Evolutionary conservation across 345 rosid genomes (phyloP), one percentile per base, ranked within the genome.

Genomic region (Salix udensis): DNA sequence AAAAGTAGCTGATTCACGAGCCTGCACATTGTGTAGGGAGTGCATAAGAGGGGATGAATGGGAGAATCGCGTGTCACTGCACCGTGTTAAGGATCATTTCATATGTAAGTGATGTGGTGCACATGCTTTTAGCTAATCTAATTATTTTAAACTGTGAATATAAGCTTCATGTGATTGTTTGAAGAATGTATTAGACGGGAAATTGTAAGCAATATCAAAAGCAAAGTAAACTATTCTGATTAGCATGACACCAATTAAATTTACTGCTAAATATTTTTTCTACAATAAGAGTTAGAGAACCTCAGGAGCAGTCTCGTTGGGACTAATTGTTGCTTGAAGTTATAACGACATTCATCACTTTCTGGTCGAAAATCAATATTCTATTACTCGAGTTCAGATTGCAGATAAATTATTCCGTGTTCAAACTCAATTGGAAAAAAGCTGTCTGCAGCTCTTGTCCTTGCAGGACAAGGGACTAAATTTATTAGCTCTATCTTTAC

Each of bases 1-100:
- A 75, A 92, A 77, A 13, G 97, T 93, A 71, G 95, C 92, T 36
- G 79, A 84, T 40, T 91, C 98, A 6, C 90, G 98, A 67, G 82
- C 86, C 2, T 96, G 99, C 85, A 92, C 98, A 1, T 85, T 96
- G 74, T 93, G 99, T 78, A 88, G 97, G 77, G 94, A 92, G 81
- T 93, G 99, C 85, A 62, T 93, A 75, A 88, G 92, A 84, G 90
- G 77, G 64, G 89, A 84, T 37, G 85, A 80, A n/a, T 89, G 91
- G 94, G 88, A 86, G 73, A 82, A 86, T 36, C 86, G 87, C 14
- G 88, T 93, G 82, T 85, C 88, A 21, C 68, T 96, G 31, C 89
- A 79, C 7, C 92, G 97, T 48, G 89, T 89, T 74, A 93, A 81
- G 82, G 85, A 89, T 84, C 98, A 89, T 88, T 96, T 93, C 77